Conservation (phyloP, 345 rosid genomes). For the Turnera subulata region DNA sequence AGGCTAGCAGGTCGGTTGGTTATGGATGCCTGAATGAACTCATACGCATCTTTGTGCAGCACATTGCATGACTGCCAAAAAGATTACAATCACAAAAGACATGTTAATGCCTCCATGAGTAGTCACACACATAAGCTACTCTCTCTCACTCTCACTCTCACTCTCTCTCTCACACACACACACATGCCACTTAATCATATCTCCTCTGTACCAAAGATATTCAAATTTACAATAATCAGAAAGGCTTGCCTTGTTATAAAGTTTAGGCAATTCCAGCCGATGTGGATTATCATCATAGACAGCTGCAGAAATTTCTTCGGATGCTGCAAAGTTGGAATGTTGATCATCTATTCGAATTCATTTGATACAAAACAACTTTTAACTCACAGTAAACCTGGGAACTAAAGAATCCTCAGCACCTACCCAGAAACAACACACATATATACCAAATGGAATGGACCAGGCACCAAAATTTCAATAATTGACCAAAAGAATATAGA, state of each 20-base stretch:
- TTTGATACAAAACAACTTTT: not conserved
- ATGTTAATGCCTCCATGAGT: not conserved
- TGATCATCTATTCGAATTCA: constrained; percentile 6
- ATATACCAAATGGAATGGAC: not conserved
- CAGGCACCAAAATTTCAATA: not conserved
- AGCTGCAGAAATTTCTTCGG: constrained; percentile 52
- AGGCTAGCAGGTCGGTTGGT: constrained; percentile 30
- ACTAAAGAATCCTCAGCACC: too few relatives aligned
- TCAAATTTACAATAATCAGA: not conserved
- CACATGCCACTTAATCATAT: not conserved
- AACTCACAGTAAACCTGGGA: too few relatives aligned
- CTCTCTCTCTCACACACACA: too few relatives aligned
- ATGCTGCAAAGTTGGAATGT: constrained; percentile 37
- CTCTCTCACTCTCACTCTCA: too few relatives aligned
- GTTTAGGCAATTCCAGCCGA: constrained; percentile 44
- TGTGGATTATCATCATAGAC: constrained; percentile 56
- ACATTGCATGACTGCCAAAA: constrained; percentile 55
- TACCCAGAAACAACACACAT: not conserved
- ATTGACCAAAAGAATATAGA: too few relatives aligned
- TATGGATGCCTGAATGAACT: constrained; percentile 33
- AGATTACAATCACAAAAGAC: not conserved
- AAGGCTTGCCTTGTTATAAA: constrained; percentile 55
- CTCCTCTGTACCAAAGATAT: not conserved
- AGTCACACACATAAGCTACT: not conserved
- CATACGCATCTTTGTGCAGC: constrained; percentile 47